phyloP scores from a whole-genome alignment of 1,284 basidiomycete species.

The Sphaerobolus stellatus region DNA sequence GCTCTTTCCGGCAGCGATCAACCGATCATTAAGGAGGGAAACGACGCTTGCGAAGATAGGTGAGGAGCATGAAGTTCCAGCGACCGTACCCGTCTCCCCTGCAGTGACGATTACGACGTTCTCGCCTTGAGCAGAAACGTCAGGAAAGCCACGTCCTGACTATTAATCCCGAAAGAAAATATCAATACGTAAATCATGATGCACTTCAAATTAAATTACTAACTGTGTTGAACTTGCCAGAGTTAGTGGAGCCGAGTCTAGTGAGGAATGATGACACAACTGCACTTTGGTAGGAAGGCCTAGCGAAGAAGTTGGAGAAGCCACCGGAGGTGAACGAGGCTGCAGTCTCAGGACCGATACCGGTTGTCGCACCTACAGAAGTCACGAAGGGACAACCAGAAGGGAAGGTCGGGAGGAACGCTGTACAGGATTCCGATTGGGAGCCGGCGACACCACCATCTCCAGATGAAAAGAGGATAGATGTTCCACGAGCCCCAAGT shows the following conservation, averaged over 20 bases:
- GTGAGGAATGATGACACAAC: conserved; percentile 23
- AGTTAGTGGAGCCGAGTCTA: conserved; percentile 47
- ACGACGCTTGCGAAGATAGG: conserved; percentile 55
- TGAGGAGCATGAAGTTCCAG: conserved; percentile 42
- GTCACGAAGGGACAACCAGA: conserved; percentile 41
- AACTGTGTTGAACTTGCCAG: conserved; percentile 50
- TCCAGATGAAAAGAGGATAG: conserved; percentile 62
- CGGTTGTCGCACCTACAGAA: conserved; percentile 22
- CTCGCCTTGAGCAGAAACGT: not conserved
- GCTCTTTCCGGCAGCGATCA: conserved; percentile 47
- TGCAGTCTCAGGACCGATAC: conserved; percentile 49
- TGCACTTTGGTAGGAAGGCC: not conserved
- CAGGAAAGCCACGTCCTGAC: conserved; percentile 27
- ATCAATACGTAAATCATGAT: not conserved
- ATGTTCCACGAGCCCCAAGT: conserved; percentile 59
- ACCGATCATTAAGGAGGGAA: conserved; percentile 59
- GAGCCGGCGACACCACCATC: conserved; percentile 66
- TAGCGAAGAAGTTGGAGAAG: not conserved
- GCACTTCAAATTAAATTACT: not conserved
- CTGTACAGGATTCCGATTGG: conserved; percentile 35
- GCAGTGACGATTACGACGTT: conserved; percentile 55
- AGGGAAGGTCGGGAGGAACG: conserved; percentile 64
- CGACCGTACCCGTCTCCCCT: conserved; percentile 43
- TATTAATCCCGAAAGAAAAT: conserved; percentile 56
- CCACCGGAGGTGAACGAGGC: conserved; percentile 53